phyloP scores from a whole-genome alignment of 345 rosid species.

The Carallia pectinifolia region DNA sequence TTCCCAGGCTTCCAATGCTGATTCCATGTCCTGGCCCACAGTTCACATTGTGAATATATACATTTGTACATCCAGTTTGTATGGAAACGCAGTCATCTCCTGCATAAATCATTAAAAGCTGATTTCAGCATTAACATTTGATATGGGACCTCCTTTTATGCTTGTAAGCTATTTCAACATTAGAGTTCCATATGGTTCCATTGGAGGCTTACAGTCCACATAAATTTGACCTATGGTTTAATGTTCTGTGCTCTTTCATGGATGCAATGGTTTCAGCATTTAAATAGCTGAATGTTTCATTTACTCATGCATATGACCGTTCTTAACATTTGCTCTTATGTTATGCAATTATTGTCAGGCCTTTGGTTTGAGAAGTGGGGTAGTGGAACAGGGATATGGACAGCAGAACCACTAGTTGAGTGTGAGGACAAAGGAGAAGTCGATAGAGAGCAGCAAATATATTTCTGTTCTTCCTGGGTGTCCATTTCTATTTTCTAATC shows the following conservation, averaged over 20 bases:
- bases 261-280: conserved; percentile 7
- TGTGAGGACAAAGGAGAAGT: conserved; percentile 29
- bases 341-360: conserved; percentile 12
- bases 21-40: conserved; percentile 99
- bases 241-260: background rate
- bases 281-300: background rate
- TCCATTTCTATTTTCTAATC: background rate
- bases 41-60: conserved; percentile 71
- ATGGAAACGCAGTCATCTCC: conserved; percentile 95
- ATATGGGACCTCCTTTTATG: background rate
- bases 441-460: conserved; percentile 14
- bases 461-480: conserved; percentile 21
- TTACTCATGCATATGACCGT: background rate
- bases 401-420: conserved; percentile 22
- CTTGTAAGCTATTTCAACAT: background rate
- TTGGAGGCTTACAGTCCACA: background rate
- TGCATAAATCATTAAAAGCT: conserved; percentile 37
- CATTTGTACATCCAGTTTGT: conserved; percentile 89
- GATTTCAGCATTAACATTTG: conserved; percentile 7
- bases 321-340: background rate
- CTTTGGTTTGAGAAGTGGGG: conserved; percentile 11
- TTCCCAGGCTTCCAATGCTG: conserved; percentile 93
- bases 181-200: background rate
- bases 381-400: conserved; percentile 18
- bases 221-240: background rate